Conservation (phyloP, 2,329 filamentous ascomycete species). For the Fusarium gaditjirri region DNA sequence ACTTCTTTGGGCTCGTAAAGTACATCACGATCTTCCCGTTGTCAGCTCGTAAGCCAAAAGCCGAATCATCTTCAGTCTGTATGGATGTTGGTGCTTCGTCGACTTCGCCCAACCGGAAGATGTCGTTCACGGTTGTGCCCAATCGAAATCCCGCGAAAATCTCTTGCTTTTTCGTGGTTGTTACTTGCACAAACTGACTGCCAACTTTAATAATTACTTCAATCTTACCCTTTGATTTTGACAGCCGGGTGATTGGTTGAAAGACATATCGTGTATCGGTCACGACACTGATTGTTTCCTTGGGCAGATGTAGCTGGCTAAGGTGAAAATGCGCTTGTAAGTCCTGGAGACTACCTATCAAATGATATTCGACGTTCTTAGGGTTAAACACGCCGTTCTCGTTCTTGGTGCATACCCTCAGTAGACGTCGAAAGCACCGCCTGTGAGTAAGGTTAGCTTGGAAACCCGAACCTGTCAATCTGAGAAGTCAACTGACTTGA, state of each 20-base stretch:
- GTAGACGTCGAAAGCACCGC: conserved; percentile 72
- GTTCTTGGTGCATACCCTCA: conserved; percentile 70
- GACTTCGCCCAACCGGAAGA: conserved; percentile 74
- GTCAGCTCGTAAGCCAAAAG: conserved; percentile 74
- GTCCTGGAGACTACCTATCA: conserved; percentile 73
- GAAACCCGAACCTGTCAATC: background rate
- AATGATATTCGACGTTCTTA: conserved; percentile 72
- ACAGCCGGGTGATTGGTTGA: conserved; percentile 72
- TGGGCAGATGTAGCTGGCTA: conserved; percentile 72
- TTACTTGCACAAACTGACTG: conserved; percentile 75
- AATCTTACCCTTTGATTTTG: conserved; percentile 76
- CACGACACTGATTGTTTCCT: conserved; percentile 75
- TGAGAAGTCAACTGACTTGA: conserved; percentile 57
- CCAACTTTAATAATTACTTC: conserved; percentile 76
- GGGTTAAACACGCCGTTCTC: conserved; percentile 71
- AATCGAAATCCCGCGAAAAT: conserved; percentile 71
- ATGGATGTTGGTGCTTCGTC: conserved; percentile 74
- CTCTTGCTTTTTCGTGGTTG: conserved; percentile 75
- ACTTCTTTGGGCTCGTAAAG: conserved; percentile 73
- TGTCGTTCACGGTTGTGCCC: conserved; percentile 74
- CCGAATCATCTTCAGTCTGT: conserved; percentile 72
- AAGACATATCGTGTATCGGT: conserved; percentile 74
- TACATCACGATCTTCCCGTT: conserved; percentile 78
- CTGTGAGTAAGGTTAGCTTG: conserved; percentile 36
- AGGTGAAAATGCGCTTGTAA: conserved; percentile 74